Base-by-base conservation (phyloP, 345 rosid species). In the Syzygium jambos region DNA sequence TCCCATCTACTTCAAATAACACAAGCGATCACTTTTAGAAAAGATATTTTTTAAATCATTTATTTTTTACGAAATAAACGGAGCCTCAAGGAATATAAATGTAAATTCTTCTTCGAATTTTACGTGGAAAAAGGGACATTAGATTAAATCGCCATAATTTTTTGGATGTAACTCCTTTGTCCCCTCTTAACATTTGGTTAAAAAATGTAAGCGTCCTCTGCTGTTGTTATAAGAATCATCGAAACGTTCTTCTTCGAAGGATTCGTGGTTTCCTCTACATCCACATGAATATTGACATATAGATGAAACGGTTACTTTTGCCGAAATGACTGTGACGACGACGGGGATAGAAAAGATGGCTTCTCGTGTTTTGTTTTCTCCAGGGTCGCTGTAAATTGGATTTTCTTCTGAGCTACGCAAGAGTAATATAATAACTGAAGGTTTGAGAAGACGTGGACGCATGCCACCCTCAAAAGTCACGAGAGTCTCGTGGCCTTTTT, bases 381-480 rank as follows among this genome's bases (percentile, higher is more conserved):
- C 0, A 1, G 11, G 7, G 6, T 14, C 0, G 0, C 0, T 0
- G 3, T 7, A 15, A 15, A 1, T 15, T 29, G 19, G 2, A 63
- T 29, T 7, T 14, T 3, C 8, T 65, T 13, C 1, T 3, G 6
- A 30, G 9, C 16, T 5, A 8, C 1, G 17, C 9, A 16, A 15
- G 43, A 30, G 11, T 65, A 2, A 16, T 30, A 16, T 9, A 0
- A 65, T 1, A 11, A 8, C 15, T 15, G 41, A 15, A 65, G 11
- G 16, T 30, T 30, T 16, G 22, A 30, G 21, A 2, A 1, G 43
- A 5, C 2, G 23, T 8, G 3, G 11, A 30, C 3, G 6, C 38
- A 1, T 1, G 78, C 23, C 17, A 7, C 30, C 23, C 43, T 30
- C 43, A 65, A 65, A 65, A 65, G 43, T 8, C 43, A 4, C 11